phyloP scores from a whole-genome alignment of 768 basidiomycete species.

The Lepiota subincarnata region DNA sequence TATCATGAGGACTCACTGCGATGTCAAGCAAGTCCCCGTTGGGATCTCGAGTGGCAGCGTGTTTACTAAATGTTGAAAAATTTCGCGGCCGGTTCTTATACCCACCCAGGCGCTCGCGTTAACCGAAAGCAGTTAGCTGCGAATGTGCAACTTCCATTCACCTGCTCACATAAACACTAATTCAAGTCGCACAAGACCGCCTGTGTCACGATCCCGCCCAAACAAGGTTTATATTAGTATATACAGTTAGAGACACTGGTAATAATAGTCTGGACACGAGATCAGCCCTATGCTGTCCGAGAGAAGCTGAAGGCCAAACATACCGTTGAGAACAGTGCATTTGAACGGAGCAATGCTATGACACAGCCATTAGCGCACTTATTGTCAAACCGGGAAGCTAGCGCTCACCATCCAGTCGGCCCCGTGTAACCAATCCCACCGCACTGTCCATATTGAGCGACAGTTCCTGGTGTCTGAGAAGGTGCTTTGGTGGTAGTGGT shows the following conservation, averaged over 20 bases:
- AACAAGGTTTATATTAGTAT: no score
- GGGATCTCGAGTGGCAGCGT: no score
- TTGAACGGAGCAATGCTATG: slow-evolving; percentile 31
- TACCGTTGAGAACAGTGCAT: slow-evolving; percentile 33
- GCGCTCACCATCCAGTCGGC: slow-evolving; percentile 31
- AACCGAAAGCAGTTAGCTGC: no score
- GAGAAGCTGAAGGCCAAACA: slow-evolving; percentile 4
- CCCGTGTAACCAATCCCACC: slow-evolving; percentile 39
- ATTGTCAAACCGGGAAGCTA: background rate
- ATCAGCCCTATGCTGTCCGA: background rate
- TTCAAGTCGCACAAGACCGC: no score
- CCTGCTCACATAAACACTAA: no score
- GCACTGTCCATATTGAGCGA: slow-evolving; percentile 38
- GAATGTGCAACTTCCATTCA: no score
- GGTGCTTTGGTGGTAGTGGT: slow-evolving; percentile 17
- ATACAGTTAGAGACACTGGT: slow-evolving; percentile 28
- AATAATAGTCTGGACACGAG: slow-evolving; percentile 28
- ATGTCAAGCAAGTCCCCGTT: no score
- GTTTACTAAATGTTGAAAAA: no score
- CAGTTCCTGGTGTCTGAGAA: slow-evolving; percentile 23
- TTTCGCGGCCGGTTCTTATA: no score
- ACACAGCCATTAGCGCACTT: background rate
- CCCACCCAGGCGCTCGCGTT: no score
- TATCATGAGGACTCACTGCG: no score
- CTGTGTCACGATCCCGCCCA: no score